These are phyloP conservation scores for Solanum neorickii DNA, from an alignment of 257 asterid genomes.

Conservation along the genomic window DNA sequence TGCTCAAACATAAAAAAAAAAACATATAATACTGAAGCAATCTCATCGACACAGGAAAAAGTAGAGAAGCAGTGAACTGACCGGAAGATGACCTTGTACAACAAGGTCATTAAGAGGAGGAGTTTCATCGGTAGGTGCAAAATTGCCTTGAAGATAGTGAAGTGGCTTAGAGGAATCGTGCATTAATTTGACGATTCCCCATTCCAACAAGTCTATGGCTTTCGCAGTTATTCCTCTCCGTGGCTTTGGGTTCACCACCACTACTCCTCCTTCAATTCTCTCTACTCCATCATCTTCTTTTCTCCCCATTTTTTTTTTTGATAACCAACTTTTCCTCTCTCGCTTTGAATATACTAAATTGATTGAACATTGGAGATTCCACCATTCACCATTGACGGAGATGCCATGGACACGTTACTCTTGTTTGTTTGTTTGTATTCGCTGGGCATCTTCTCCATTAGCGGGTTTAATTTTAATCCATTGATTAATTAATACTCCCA, in stretches of 20 bases:
- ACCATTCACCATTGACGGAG: not conserved
- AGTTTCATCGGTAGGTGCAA: conserved; percentile 73
- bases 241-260: conserved; percentile 73
- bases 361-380: not conserved
- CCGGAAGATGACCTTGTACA: conserved; percentile 68
- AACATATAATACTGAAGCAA: not conserved
- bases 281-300: conserved; percentile 20
- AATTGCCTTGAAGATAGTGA: conserved; percentile 69
- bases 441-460: not conserved
- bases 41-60: not conserved
- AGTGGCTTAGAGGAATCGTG: conserved; percentile 54
- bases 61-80: conserved; percentile 17
- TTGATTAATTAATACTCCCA: too few relatives aligned
- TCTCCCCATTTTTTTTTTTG: conserved; percentile 24
- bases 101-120: conserved; percentile 66
- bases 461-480: too few relatives aligned
- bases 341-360: not conserved
- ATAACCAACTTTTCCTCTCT: not conserved
- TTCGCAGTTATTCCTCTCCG: conserved; percentile 44
- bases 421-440: not conserved
- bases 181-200: conserved; percentile 58
- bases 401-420: not conserved
- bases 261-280: conserved; percentile 27
- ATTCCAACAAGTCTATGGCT: conserved; percentile 69
- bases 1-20: not conserved